Evolutionary conservation across 2,329 filamentous ascomycete genomes (phyloP).

Genomic region (Verticillium dahliae): DNA sequence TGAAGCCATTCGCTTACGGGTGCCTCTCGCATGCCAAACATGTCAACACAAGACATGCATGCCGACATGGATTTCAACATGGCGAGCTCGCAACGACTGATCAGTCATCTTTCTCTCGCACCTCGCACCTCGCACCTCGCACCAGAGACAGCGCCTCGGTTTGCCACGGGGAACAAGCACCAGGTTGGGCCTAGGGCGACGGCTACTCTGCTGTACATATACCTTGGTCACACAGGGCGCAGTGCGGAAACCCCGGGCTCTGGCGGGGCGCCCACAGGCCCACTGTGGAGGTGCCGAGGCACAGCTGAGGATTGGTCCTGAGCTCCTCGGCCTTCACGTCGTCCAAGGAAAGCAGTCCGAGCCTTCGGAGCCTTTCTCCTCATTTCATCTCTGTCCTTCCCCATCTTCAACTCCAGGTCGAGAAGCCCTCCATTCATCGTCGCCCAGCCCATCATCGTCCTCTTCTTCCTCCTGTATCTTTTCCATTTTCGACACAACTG

Average conservation of each 20-base stretch:
- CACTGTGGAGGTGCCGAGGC: conserved; percentile 3
- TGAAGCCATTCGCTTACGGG: too few relatives aligned
- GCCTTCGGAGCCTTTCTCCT: background rate
- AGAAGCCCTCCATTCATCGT: background rate
- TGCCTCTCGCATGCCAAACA: too few relatives aligned
- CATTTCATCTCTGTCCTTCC: background rate
- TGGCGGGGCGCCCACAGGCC: background rate
- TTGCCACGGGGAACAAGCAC: background rate
- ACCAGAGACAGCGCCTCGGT: background rate
- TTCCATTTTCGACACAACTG: background rate
- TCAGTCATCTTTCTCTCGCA: too few relatives aligned
- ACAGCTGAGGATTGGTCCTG: background rate
- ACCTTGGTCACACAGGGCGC: background rate
- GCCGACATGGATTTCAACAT: too few relatives aligned
- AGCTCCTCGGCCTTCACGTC: background rate
- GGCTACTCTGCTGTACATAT: background rate
- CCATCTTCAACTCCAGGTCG: too few relatives aligned
- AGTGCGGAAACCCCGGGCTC: background rate
- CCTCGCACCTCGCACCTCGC: too few relatives aligned
- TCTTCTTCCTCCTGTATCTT: background rate
- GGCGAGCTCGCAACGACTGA: too few relatives aligned
- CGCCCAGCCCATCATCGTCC: background rate
- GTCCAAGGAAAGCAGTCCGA: background rate
- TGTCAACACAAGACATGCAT: too few relatives aligned
- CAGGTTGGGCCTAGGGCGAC: background rate